A percentile compares a stretch with the other conserved stretches of the same genome.
Evolutionary conservation across 345 rosid genomes (phyloP).

Genomic region (Zanthoxylum bungeanum): DNA sequence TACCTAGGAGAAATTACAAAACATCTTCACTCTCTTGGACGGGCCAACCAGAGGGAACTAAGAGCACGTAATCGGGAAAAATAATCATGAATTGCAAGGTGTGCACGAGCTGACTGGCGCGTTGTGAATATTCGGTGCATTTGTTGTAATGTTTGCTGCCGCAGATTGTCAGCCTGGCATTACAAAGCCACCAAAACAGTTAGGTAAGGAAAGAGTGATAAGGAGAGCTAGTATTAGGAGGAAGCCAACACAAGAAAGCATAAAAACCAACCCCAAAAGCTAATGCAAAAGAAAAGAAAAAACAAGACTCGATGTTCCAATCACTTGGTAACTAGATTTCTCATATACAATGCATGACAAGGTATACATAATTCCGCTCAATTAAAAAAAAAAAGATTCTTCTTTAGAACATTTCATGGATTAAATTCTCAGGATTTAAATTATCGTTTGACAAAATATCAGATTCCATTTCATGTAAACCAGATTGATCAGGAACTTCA

Average conservation of each 20-base stretch:
- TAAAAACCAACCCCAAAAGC: not conserved
- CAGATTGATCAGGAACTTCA: not conserved
- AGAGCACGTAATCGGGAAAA: conserved; percentile 90
- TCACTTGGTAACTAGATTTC: too few relatives aligned
- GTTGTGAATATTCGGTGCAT: conserved; percentile 85
- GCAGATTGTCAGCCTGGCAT: conserved; percentile 89
- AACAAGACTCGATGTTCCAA: not conserved
- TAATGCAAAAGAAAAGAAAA: not conserved
- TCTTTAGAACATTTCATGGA: too few relatives aligned
- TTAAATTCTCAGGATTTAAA: too few relatives aligned
- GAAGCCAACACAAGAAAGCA: not conserved
- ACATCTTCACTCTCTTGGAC: conserved; percentile 73
- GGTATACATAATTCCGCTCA: not conserved
- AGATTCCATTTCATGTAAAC: not conserved
- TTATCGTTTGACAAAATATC: too few relatives aligned
- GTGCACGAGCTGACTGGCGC: conserved; percentile 92
- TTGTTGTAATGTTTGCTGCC: conserved; percentile 93
- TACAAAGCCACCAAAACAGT: not conserved
- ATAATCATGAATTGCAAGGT: conserved; percentile 87
- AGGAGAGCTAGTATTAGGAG: not conserved
- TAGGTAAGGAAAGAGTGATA: not conserved
- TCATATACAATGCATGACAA: too few relatives aligned
- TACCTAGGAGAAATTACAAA: not conserved
- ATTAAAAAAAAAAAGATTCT: too few relatives aligned
- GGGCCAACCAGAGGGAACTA: conserved; percentile 97